phyloP scores from a whole-genome alignment of 2,329 filamentous ascomycete species.

The Didymella sp. region DNA sequence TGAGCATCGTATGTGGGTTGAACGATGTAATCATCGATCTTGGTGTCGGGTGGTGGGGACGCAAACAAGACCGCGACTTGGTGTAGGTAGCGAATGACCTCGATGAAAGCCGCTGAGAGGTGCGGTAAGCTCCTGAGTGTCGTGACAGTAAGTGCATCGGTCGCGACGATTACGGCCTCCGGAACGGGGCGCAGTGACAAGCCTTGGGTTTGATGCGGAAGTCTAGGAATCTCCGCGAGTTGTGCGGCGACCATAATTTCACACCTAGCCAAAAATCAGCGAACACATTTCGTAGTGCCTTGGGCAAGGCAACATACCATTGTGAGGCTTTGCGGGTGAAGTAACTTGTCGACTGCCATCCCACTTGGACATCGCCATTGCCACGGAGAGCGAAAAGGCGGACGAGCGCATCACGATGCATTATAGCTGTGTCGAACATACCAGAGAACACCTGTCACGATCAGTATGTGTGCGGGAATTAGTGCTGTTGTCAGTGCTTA shows the following conservation, averaged over 20 bases:
- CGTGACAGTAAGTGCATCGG: constrained; percentile 16
- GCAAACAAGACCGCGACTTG: constrained; percentile 20
- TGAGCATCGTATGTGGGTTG: constrained; percentile 29
- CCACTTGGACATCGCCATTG: constrained; percentile 24
- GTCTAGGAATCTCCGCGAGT: constrained; percentile 18
- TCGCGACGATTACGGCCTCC: constrained; percentile 8
- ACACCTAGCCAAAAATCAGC: constrained; percentile 23
- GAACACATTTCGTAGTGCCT: neutral
- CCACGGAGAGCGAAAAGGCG: constrained; percentile 26
- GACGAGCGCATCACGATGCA: constrained; percentile 31
- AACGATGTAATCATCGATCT: constrained; percentile 23
- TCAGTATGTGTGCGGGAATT: neutral
- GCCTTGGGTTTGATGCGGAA: constrained; percentile 21
- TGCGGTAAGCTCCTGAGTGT: constrained; percentile 24
- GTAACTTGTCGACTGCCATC: constrained; percentile 15
- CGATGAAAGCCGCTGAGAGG: constrained; percentile 16
- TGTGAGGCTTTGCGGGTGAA: constrained; percentile 28
- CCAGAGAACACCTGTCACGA: constrained; percentile 18
- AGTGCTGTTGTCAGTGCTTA: constrained; percentile 4
- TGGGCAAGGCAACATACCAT: constrained; percentile 21
- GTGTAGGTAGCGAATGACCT: constrained; percentile 24
- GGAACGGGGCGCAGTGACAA: constrained; percentile 21
- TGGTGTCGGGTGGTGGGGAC: constrained; percentile 2
- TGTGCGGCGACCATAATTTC: constrained; percentile 32
- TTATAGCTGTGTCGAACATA: constrained; percentile 26